Percentiles rank a stretch among this genome's conserved stretches.
Conservation (phyloP, 352 stramenopile genomes). For the Globisporangium acanthophoron region DNA sequence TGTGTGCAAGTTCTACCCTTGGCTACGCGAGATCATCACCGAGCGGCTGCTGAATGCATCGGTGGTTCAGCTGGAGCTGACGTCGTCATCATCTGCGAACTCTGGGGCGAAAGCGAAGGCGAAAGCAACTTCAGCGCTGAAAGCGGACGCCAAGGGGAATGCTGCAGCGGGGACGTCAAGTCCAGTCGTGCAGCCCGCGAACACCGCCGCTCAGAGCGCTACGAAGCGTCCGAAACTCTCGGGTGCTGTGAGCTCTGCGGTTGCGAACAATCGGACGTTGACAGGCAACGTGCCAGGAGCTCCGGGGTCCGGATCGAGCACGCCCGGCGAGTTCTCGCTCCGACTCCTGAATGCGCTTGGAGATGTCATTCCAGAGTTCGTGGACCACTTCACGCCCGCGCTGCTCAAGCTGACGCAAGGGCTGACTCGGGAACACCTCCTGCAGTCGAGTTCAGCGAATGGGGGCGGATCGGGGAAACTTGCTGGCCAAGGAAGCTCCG, state of each 20-base stretch:
- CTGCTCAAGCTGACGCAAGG: slow-evolving; percentile 81
- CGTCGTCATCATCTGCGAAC: slow-evolving; percentile 2
- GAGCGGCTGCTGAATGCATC: slow-evolving; percentile 69
- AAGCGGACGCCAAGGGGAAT: slow-evolving; percentile 10
- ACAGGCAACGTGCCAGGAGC: slow-evolving; percentile 40
- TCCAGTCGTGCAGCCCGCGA: slow-evolving; percentile 1
- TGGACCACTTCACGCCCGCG: slow-evolving; percentile 71
- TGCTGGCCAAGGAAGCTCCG: neutral
- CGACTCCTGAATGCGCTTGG: slow-evolving; percentile 59
- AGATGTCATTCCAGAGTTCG: slow-evolving; percentile 57
- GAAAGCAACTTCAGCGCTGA: slow-evolving; percentile 4
- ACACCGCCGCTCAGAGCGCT: slow-evolving; percentile 9
- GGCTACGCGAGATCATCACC: slow-evolving; percentile 83
- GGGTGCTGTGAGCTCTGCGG: slow-evolving; percentile 30
- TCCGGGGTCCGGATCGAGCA: slow-evolving; percentile 35
- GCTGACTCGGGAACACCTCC: slow-evolving; percentile 80
- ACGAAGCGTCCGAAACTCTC: slow-evolving; percentile 37
- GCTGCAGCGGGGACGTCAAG: slow-evolving; percentile 10
- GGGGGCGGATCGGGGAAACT: slow-evolving; percentile 8
- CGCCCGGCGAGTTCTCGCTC: slow-evolving; percentile 65
- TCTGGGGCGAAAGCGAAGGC: slow-evolving; percentile 12
- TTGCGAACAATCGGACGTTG: slow-evolving; percentile 45
- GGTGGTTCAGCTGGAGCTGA: slow-evolving; percentile 54
- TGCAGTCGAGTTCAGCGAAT: slow-evolving; percentile 36
- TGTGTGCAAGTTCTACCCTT: slow-evolving; percentile 85